Evolutionary conservation across 2,329 filamentous ascomycete genomes (phyloP), one percentile per base, ranked within the genome.

Genomic region (Aspergillus ochraceoroseus): DNA sequence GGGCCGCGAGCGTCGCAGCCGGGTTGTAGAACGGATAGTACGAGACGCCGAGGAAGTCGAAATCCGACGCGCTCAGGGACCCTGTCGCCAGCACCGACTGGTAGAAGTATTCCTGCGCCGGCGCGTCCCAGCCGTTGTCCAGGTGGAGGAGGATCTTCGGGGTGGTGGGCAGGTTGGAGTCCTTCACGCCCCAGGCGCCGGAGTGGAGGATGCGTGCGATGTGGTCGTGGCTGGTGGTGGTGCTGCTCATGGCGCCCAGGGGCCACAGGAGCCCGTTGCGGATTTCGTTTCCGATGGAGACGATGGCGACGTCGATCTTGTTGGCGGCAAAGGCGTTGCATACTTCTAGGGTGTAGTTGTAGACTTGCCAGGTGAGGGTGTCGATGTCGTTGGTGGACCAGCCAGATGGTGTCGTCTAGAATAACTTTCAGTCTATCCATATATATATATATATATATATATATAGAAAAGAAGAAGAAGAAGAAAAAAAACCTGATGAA

Each of bases 211-310:
- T 67, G 0, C 66, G 64, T 0, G 80, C 80, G 20, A 85, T 75
- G 58, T 83, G 85, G 50, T 67, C 66, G 48, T 72, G 74, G 39
- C 71, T 74, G 22, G 62, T 65, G 6, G 75, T 74, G 9, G 66
- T 63, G 9, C 83, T 74, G 22, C 62, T 65, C 6, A 75, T 74
- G 9, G 66, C 64, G 9, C 83, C 83, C 0, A 77, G 72, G 0
- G 82, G 81, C 70, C 78, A 85, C 29, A 87, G 72, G 20, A 87
- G 65, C 0, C 83, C 83, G 1, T 70, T 64, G 0, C 76, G 75
- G 58, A 87, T 86, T 57, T 87, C 83, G 54, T 87, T 87, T 15
- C 83, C 83, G 48, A 87, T 81, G 11, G 78, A 81, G 34, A 87
- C 74, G 34, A 87, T 79, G 2, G 70, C 66, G 0, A 82, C 74